A percentile compares a stretch with the other conserved stretches of the same genome.
These are phyloP conservation scores for Kickxella alabastrina DNA, from an alignment of 192 early-diverging fungal species.

Conservation along the genomic window DNA sequence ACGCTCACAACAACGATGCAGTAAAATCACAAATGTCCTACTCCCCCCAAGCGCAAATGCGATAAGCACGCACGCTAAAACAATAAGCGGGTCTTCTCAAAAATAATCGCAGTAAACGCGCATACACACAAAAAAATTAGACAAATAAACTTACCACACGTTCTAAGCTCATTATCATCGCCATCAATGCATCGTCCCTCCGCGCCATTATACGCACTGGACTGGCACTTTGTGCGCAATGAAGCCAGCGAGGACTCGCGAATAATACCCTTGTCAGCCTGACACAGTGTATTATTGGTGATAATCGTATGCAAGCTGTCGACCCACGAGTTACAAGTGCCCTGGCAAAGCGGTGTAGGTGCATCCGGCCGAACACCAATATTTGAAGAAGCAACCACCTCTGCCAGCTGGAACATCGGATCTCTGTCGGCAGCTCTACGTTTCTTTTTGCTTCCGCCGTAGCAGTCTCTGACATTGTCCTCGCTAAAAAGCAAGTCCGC, in stretches of 20 bases:
- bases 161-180: slow-evolving; percentile 44
- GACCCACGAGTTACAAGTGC: slow-evolving; percentile 43
- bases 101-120: no score
- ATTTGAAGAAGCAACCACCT: slow-evolving; percentile 27
- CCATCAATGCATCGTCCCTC: slow-evolving; percentile 37
- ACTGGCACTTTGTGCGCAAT: slow-evolving; percentile 40
- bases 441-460: slow-evolving; percentile 11
- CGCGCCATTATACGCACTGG: slow-evolving; percentile 21
- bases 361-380: slow-evolving; percentile 9
- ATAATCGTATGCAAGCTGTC: slow-evolving; percentile 38
- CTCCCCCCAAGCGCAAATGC: no score
- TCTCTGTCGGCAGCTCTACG: slow-evolving; percentile 7
- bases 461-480: slow-evolving; percentile 41
- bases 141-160: slow-evolving; percentile 48
- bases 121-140: no score
- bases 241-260: slow-evolving; percentile 34
- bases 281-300: slow-evolving; percentile 39
- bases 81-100: no score
- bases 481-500: slow-evolving; percentile 44
- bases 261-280: slow-evolving; percentile 37
- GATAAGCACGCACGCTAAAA: no score
- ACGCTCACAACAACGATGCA: no score
- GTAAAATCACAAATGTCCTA: no score
- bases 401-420: slow-evolving; percentile 23
- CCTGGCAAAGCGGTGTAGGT: slow-evolving; percentile 37